Conservation (phyloP, 176 grass and related monocot species). For the Aegilops tauschii region DNA sequence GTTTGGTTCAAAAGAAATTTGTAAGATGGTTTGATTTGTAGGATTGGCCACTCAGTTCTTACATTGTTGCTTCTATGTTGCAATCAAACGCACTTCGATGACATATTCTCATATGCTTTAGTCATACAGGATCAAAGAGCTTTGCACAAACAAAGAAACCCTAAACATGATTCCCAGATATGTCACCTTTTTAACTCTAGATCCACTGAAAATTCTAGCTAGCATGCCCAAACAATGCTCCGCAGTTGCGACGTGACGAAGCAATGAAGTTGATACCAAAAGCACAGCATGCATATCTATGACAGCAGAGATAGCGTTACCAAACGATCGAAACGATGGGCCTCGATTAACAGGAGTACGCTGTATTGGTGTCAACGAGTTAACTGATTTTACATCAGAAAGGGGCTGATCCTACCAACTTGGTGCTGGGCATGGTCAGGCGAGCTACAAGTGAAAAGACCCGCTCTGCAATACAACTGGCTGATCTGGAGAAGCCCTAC, state of each 20-base stretch:
- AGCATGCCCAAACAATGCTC: neutral
- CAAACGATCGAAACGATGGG: neutral
- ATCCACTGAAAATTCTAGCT: neutral
- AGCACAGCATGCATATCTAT: neutral
- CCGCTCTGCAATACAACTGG: neutral
- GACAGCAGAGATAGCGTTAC: neutral
- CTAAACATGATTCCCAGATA: neutral
- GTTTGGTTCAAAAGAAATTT: too few species aligned
- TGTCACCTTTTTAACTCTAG: too few species aligned
- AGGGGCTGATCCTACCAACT: neutral
- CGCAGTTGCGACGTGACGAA: neutral
- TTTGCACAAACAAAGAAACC: too few species aligned
- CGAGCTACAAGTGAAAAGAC: neutral
- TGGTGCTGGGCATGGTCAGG: neutral
- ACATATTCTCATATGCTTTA: too few species aligned
- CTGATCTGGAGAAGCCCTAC: neutral
- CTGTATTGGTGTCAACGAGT: neutral
- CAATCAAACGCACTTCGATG: neutral
- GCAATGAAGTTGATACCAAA: neutral
- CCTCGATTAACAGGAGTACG: slow-evolving; percentile 6
- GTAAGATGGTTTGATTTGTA: neutral
- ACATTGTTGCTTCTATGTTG: neutral
- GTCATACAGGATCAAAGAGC: too few species aligned
- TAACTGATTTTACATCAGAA: slow-evolving; percentile 34
- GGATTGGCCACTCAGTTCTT: neutral